phyloP scores from a whole-genome alignment of 345 rosid species.

The Hibiscus tridactylites region DNA sequence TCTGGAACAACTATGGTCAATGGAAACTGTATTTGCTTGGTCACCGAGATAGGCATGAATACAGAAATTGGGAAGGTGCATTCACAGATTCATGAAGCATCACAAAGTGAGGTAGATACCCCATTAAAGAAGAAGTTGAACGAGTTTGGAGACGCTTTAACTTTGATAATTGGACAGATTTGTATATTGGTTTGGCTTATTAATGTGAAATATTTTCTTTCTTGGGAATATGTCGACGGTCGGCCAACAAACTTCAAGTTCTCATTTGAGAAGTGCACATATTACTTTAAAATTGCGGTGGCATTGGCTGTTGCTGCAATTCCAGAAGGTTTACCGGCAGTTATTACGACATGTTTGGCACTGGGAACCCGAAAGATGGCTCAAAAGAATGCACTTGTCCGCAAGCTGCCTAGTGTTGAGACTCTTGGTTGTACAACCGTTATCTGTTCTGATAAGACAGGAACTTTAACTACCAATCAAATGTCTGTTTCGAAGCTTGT shows the following conservation, averaged over 20 bases:
- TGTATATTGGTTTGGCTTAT: slow-evolving; percentile 92
- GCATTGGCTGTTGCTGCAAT: slow-evolving; percentile 97
- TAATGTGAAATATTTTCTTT: slow-evolving; percentile 81
- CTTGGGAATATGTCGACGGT: slow-evolving; percentile 89
- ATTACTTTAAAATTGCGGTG: slow-evolving; percentile 95
- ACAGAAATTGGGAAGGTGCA: slow-evolving; percentile 92
- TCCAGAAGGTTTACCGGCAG: slow-evolving; percentile 97
- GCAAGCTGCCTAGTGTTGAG: slow-evolving; percentile 90
- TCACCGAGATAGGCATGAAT: slow-evolving; percentile 69
- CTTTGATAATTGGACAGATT: slow-evolving; percentile 65
- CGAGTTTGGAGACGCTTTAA: slow-evolving; percentile 78
- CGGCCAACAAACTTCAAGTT: slow-evolving; percentile 85
- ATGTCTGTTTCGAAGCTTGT: slow-evolving; percentile 83
- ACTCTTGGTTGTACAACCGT: slow-evolving; percentile 96
- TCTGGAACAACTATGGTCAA: slow-evolving; percentile 85
- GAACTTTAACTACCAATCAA: slow-evolving; percentile 88
- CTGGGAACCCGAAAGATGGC: slow-evolving; percentile 98
- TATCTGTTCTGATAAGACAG: slow-evolving; percentile 89
- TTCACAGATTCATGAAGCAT: slow-evolving; percentile 87
- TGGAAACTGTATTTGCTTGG: slow-evolving; percentile 78
- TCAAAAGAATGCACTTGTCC: slow-evolving; percentile 86
- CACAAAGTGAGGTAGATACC: slow-evolving; percentile 84
- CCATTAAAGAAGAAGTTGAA: slow-evolving; percentile 94
- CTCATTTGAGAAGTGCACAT: slow-evolving; percentile 96
- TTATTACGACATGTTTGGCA: slow-evolving; percentile 91